Base-by-base conservation (phyloP, 345 rosid genomes). In the Corymbia maculata region DNA sequence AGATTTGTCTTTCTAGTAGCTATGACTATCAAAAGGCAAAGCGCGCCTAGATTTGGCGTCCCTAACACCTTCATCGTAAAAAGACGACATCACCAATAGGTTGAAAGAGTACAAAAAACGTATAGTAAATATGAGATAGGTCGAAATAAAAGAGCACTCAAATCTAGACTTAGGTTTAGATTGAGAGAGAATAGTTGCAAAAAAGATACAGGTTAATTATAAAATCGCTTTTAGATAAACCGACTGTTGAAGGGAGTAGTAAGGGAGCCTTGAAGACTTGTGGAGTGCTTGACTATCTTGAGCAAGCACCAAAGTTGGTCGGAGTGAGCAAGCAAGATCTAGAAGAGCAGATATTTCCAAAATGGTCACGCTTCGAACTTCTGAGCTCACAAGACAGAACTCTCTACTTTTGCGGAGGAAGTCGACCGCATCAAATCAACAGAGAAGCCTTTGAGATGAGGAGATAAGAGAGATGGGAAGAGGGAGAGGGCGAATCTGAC, bases 41-140 rank as follows among this genome's bases (percentile, higher is more conserved):
- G 1, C 1, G 28, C 0, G 0, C 61, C 61, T 55, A 21, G 61
- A 12, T 55, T 55, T 1, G 0, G 24, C 28, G 42, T 22, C 61
- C 61, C 61, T 28, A 55, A 55, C 28, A 55, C 61, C 61, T 55
- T 55, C 61, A 11, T 12, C 2, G 6, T 22, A 55, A 4, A 55
- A 21, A 22, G 24, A 55, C 13, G 21, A 22, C 28, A 55, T 1
- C 61, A 55, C 61, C 61, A 55, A 55, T 5, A 55, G 21, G 28
- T 55, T 9, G 22, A 55, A 55, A 55, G 61, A 55, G 61, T 26
- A 22, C 28, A 55, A 21, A 36, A 55, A 22, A 55, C 2, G 0
- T 28, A 55, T 55, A 21, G 28, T 55, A 28, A 55, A 55, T 55
- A 11, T 12, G 22, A 55, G 61, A 55, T 55, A 55, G 24, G 9